These are phyloP conservation scores for Pythium grandisporangium DNA, from an alignment of 352 stramenopile species.

Conservation along the genomic window DNA sequence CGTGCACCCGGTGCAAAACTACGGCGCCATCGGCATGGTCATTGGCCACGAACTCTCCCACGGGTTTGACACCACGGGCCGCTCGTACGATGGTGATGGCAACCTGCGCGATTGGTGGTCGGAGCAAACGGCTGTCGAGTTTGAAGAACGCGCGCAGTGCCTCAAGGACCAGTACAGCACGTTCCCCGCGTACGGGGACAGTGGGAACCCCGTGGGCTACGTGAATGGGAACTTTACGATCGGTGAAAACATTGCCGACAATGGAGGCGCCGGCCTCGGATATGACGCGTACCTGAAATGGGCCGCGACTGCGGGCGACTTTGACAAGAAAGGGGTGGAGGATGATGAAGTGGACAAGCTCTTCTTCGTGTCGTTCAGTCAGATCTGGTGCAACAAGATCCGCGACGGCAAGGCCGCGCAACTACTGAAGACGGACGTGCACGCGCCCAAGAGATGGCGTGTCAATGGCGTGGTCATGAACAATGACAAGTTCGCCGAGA, in stretches of 20 bases:
- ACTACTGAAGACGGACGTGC: not conserved
- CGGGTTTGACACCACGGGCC: constrained; percentile 74
- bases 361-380: constrained; percentile 13
- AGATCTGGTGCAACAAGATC: constrained; percentile 10
- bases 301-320: too few relatives aligned
- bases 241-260: constrained; percentile 71
- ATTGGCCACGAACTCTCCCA: too few relatives aligned
- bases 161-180: constrained; percentile 13
- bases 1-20: constrained; percentile 64
- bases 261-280: constrained; percentile 41
- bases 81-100: constrained; percentile 45
- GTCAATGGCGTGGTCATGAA: constrained; percentile 9
- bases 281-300: constrained; percentile 40
- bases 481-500: constrained; percentile 4
- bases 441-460: constrained; percentile 4
- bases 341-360: constrained; percentile 5
- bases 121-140: constrained; percentile 35
- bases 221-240: constrained; percentile 71
- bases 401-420: not conserved
- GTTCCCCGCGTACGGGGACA: constrained; percentile 7
- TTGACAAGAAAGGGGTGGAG: not conserved
- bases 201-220: constrained; percentile 4
- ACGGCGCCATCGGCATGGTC: constrained; percentile 66
- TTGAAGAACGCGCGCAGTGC: constrained; percentile 17
- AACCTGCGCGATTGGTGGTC: constrained; percentile 79